Percentiles rank a stretch among this genome's conserved stretches.
Evolutionary conservation across 495 filamentous ascomycete genomes (phyloP).

Genomic region (Friedmanniomyces simplex): DNA sequence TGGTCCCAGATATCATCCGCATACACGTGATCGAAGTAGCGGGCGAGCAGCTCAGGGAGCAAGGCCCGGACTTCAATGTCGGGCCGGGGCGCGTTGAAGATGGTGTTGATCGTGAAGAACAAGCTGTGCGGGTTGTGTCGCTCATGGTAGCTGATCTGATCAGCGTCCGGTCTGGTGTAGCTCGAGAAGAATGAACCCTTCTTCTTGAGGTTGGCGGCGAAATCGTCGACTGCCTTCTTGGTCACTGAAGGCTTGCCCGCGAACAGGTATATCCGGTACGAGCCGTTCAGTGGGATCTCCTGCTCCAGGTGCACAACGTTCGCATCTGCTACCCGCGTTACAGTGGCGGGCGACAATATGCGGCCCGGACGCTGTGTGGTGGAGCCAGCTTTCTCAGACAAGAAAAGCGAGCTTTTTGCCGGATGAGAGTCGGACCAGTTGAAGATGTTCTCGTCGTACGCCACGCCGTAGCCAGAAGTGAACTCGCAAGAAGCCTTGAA

Average conservation of each 20-base stretch:
- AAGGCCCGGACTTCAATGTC: slow-evolving; percentile 53
- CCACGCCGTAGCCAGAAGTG: slow-evolving; percentile 55
- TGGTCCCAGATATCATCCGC: slow-evolving; percentile 74
- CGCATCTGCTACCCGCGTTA: slow-evolving; percentile 73
- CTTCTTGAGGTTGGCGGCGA: slow-evolving; percentile 52
- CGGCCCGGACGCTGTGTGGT: slow-evolving; percentile 55
- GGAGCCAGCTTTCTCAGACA: slow-evolving; percentile 41
- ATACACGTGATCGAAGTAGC: slow-evolving; percentile 76
- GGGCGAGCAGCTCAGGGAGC: slow-evolving; percentile 55
- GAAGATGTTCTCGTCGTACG: slow-evolving; percentile 50
- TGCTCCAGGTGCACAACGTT: slow-evolving; percentile 83
- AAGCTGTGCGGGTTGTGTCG: slow-evolving; percentile 69
- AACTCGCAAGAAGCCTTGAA: slow-evolving; percentile 59
- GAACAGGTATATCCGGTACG: slow-evolving; percentile 78
- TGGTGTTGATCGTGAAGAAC: slow-evolving; percentile 67
- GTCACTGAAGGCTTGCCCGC: slow-evolving; percentile 55
- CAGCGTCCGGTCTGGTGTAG: slow-evolving; percentile 52
- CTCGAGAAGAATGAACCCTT: slow-evolving; percentile 58
- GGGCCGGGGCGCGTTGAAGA: slow-evolving; percentile 55
- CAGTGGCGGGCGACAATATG: slow-evolving; percentile 61
- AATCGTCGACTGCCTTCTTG: slow-evolving; percentile 52
- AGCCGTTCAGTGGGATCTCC: slow-evolving; percentile 75
- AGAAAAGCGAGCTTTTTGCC: slow-evolving; percentile 58
- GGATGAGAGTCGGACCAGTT: slow-evolving; percentile 67
- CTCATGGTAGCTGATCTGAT: slow-evolving; percentile 65